Base-by-base conservation (phyloP, 2,329 filamentous ascomycete genomes). In the Alternaria sp. region DNA sequence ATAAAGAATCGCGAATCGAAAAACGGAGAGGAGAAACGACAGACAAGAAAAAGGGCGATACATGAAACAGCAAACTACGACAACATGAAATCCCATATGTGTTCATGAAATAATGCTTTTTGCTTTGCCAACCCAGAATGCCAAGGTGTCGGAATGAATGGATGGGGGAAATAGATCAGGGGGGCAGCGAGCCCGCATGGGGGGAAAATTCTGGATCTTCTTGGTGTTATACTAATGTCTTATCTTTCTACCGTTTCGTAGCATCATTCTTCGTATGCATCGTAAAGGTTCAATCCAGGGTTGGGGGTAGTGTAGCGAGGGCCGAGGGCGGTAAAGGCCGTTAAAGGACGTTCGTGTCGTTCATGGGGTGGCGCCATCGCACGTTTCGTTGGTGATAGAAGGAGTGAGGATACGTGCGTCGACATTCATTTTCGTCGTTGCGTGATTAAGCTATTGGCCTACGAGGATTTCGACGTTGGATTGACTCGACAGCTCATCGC, bases 391-490 rank as follows among this genome's bases (percentile, higher is more conserved):
- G 15, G 33, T 41, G 33, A 6, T 28, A 49, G 68, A 71, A 66
- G 67, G 61, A 73, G 70, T 69, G 71, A 67, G 61, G 60, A 65
- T 67, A 70, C 60, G 66, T 68, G 61, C 61, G 64, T 66, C 65
- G 64, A 61, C 62, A 41, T 68, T 66, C 62, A 53, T 64, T 69
- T 60, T 66, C 49, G 60, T 51, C 41, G 43, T 44, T 50, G 25
- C 18, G 25, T 59, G 57, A 50, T 54, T 65, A 78, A 41, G 33
- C 69, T 64, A 78, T 79, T 87, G 88, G 82, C 89, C 88, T 72
- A 89, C 87, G 72, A 89, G 87, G 75, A 89, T 88, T 77, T 89
- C 87, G 67, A 88, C 85, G 61, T 85, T 85, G 65, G 86, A 87
- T 72, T 85, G 86, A 68, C 86, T 84, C 60, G 87, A 87, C 63